Base-by-base conservation (phyloP, 2,329 filamentous ascomycete species). In the Talaromyces sp. region DNA sequence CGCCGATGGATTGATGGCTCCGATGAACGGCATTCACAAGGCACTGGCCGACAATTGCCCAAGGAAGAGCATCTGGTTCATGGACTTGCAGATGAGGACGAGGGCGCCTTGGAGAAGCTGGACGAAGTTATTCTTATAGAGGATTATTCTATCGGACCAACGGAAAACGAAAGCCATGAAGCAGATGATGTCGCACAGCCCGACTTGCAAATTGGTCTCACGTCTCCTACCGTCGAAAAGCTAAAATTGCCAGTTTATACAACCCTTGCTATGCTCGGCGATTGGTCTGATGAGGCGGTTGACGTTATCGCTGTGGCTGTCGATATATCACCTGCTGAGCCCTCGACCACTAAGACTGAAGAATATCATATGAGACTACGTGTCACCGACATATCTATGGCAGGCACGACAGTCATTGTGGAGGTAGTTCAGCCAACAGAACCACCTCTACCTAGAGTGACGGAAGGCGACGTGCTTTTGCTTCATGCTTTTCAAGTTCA, bases 401-500 rank as follows among this genome's bases (percentile, higher is more conserved):
- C 73, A 35, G 78, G 77, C 15, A 76, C 73, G 3, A 74, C 73
- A 7, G 66, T 80, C 17, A 69, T 69, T 60, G 81, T 75, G 2
- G 78, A 81, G 59, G 76, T 84, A 4, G 79, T 81, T 63, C 78
- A 78, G 15, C 75, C 75, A 41, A 70, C 74, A 65, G 78, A 77
- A 65, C 69, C 68, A 41, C 75, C 75, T 1, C 70, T 84, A 15
- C 82, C 81, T 19, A 65, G 68, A 4, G 60, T 77, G 17, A 66
- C 66, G 8, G 72, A 76, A 66, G 81, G 81, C 13, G 78, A 81
- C 66, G 73, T 75, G 2, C 70, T 84, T 39, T 70, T 84, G 2
- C 74, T 84, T 9, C 76, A 81, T 15, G 75, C 82, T 65, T 81
- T 83, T 69, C 78, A 78, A 65, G 79, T 83, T 9, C 74, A 78